Percentiles rank a stretch among this genome's conserved stretches.
These are phyloP conservation scores for Miscanthus lutarioriparius DNA, from an alignment of 176 grass and related monocot species.

Conservation along the genomic window DNA sequence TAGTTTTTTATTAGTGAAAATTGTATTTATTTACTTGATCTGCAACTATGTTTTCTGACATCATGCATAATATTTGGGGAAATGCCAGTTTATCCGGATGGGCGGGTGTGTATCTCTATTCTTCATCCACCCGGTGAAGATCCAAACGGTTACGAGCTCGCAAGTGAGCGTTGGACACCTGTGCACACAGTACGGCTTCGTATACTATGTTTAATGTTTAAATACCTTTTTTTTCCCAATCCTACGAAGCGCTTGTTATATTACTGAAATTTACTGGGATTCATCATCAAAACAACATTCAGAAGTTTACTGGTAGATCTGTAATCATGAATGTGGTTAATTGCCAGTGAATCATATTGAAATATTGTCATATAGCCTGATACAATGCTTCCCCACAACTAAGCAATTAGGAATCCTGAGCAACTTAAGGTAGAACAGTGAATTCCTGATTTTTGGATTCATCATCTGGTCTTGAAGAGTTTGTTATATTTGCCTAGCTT, in stretches of 20 bases:
- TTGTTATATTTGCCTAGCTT: conserved; percentile 9
- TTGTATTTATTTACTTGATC: conserved; percentile 23
- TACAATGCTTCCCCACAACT: background rate
- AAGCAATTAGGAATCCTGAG: background rate
- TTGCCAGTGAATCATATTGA: background rate
- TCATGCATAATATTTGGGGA: conserved; percentile 27
- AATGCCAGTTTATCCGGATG: conserved; percentile 81
- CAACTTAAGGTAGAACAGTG: background rate
- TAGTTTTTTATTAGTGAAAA: background rate
- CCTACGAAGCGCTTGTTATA: background rate
- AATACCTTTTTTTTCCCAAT: background rate
- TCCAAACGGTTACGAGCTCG: conserved; percentile 91
- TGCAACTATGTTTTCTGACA: conserved; percentile 7
- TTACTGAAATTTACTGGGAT: background rate
- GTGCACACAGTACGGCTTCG: conserved; percentile 73
- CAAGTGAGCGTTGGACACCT: conserved; percentile 96
- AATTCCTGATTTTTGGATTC: background rate
- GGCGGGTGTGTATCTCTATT: conserved; percentile 96
- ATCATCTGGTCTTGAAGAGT: background rate
- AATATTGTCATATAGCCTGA: conserved; percentile 3
- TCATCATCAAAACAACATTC: background rate
- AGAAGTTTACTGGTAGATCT: background rate
- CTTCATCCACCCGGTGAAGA: conserved; percentile 96
- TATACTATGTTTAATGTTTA: conserved; percentile 6
- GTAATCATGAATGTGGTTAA: background rate